Conservation (phyloP, 345 rosid genomes). For the Nasturtium officinale region DNA sequence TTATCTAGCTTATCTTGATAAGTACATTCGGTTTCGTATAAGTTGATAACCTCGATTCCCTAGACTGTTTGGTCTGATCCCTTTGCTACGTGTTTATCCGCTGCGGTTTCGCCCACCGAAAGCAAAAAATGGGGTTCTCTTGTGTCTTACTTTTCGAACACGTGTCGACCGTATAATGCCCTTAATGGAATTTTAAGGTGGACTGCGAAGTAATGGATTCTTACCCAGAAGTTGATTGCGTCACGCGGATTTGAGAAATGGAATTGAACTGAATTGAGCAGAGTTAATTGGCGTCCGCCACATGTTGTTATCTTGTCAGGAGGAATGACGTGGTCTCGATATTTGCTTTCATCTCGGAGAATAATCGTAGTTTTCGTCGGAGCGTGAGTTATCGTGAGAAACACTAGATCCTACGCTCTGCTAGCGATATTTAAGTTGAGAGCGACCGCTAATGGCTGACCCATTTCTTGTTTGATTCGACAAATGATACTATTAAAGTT, state of each 20-base stretch:
- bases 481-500: neutral
- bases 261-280: slow-evolving; percentile 39
- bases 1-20: neutral
- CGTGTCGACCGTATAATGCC: neutral
- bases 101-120: slow-evolving; percentile 16
- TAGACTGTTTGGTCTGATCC: slow-evolving; percentile 32
- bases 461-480: slow-evolving; percentile 4
- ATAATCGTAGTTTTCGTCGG: slow-evolving; percentile 1
- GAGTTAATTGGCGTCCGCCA: slow-evolving; percentile 43
- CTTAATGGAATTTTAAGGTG: neutral
- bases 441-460: slow-evolving; percentile 32
- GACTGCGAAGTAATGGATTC: slow-evolving; percentile 1
- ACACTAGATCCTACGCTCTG: neutral
- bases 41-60: slow-evolving; percentile 38
- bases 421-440: slow-evolving; percentile 1
- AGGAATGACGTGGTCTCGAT: slow-evolving; percentile 41
- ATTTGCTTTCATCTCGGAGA: neutral
- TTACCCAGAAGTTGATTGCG: neutral
- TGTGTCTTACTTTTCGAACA: neutral
- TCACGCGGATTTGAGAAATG: slow-evolving; percentile 39
- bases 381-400: slow-evolving; percentile 24
- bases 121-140: neutral
- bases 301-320: slow-evolving; percentile 43
- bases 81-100: slow-evolving; percentile 15
- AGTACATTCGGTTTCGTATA: neutral